These are phyloP conservation scores for Edaphochlamys debaryana DNA, from an alignment of 139 green algal species.

Conservation along the genomic window DNA sequence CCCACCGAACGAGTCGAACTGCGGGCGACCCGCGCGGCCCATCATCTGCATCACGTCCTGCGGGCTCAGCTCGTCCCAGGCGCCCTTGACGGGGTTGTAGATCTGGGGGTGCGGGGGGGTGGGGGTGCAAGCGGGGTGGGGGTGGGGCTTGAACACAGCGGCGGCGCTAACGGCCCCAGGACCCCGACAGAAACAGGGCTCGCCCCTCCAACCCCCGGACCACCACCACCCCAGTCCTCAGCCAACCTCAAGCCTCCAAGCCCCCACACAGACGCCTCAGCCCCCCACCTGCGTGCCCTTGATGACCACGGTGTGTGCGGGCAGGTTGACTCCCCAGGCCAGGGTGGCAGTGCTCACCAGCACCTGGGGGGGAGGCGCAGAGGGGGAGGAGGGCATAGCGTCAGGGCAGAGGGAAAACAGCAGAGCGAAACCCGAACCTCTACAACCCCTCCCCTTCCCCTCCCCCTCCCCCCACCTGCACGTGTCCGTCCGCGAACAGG, in stretches of 20 bases:
- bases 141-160: no score
- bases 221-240: no score
- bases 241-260: no score
- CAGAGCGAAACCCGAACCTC: neutral
- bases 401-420: neutral
- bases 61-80: conserved; percentile 92
- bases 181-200: no score
- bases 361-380: conserved; percentile 68
- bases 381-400: neutral
- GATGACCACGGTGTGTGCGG: conserved; percentile 99
- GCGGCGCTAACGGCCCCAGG: no score
- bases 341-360: conserved; percentile 98
- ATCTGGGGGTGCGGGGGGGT: no score
- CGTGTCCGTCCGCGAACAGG: conserved; percentile 95
- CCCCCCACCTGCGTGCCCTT: conserved; percentile 99
- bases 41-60: conserved; percentile 99
- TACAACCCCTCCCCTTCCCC: neutral
- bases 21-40: conserved; percentile 93
- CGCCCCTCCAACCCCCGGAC: no score
- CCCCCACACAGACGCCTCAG: no score
- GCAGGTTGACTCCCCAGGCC: conserved; percentile 99
- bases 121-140: no score
- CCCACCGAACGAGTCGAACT: conserved; percentile 93
- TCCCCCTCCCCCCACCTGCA: conserved; percentile 74
- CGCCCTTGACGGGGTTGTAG: conserved; percentile 94